Conservation (phyloP, 495 filamentous ascomycete species). For the Talaromyces thailandensis region DNA sequence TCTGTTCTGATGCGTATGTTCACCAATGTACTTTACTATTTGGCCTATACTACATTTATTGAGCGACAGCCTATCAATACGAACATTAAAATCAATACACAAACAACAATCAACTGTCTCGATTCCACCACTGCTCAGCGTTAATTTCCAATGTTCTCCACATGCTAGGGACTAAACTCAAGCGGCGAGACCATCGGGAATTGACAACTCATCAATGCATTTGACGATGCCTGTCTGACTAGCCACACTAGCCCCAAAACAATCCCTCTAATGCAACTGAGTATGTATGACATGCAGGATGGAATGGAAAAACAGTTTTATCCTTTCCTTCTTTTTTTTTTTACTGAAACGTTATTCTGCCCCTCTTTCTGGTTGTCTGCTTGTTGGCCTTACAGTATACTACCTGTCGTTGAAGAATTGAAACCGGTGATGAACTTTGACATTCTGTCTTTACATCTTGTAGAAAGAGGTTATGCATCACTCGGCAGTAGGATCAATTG, state of each 20-base stretch:
- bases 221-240: conserved; percentile 34
- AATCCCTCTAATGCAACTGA: neutral
- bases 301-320: neutral
- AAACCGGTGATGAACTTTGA: neutral
- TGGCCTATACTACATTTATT: too few species aligned
- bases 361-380: neutral
- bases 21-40: too few species aligned
- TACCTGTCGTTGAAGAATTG: neutral
- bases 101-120: neutral
- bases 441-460: neutral
- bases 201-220: conserved; percentile 91
- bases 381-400: neutral
- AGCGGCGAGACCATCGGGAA: conserved; percentile 40
- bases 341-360: neutral
- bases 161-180: conserved; percentile 12
- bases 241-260: conserved; percentile 3
- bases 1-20: too few species aligned
- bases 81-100: neutral
- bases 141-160: conserved; percentile 28
- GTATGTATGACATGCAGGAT: conserved; percentile 10
- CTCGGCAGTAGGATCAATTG: neutral
- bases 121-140: too few species aligned
- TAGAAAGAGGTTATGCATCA: neutral
- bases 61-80: neutral
- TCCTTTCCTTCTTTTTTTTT: neutral